Base-by-base conservation (phyloP, 2,329 filamentous ascomycete species). In the Cladosporium halotolerans region DNA sequence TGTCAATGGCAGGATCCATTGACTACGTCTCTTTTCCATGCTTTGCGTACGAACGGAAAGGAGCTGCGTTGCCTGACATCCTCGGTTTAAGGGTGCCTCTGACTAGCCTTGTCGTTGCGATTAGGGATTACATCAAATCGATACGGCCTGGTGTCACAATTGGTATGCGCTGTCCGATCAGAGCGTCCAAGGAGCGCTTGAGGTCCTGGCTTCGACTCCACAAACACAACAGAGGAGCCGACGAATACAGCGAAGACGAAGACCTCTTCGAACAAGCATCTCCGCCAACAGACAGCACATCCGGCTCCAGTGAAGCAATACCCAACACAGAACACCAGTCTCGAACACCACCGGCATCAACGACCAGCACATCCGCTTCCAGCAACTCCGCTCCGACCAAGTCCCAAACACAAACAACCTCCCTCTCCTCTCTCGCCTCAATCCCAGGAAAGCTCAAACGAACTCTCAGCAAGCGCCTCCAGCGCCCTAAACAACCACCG, bases 21-120 rank as follows among this genome's bases (percentile, higher is more conserved):
- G 39, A 18, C 39, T 50, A 50, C 39, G 47, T 50, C 28, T 50
- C 47, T 9, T 50, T 50, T 23, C 47, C 47, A 34, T 39, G 8
- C 14, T 50, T 50, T 14, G 42, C 31, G 14, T 14, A 32, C 9
- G 10, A 14, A 32, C 47, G 31, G 1, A 11, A 36, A n/a, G 16
- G 16, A 18, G 4, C 1, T 23, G 11, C 1, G 8, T 16, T 33
- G 11, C 13, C 47, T n/a, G 33, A 14, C 18, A 16, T 50, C 8
- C n/a, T 39, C 3, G 19, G 9, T 2, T 33, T 43, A 9, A 34
- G 39, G 34, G 10, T 33, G 14, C 28, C n/a, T 2, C 11, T 50
- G 16, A 11, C 28, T 3, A 39, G 19, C 14, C 11, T 4, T 42
- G 3, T 9, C 28, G 1, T 39, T 23, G 11, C 18, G 11, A 36